Evolutionary conservation across 805 yeast species (phyloP).

Genomic region (Kodamaea kakaduensis): DNA sequence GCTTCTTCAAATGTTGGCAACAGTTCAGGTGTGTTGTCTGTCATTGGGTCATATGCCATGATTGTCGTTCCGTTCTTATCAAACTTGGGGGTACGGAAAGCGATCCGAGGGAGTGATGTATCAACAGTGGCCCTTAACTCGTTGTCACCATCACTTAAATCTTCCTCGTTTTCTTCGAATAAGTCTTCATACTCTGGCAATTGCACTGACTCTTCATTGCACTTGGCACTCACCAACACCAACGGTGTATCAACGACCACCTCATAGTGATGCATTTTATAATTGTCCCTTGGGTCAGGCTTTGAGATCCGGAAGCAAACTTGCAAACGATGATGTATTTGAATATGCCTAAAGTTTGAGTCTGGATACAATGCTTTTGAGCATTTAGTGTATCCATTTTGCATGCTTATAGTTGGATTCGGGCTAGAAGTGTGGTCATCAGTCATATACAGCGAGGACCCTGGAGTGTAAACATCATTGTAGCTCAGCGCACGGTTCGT

Average conservation of each 20-base stretch:
- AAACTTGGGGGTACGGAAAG: slow-evolving; percentile 39
- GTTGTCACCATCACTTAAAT: slow-evolving; percentile 7
- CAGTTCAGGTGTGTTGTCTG: slow-evolving; percentile 17
- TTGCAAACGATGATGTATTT: slow-evolving; percentile 64
- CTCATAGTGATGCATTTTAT: slow-evolving; percentile 67
- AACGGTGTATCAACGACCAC: slow-evolving; percentile 79
- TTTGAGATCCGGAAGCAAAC: slow-evolving; percentile 65
- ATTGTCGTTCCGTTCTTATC: slow-evolving; percentile 30
- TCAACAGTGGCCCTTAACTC: background rate
- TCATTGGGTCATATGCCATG: slow-evolving; percentile 20
- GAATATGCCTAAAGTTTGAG: slow-evolving; percentile 57
- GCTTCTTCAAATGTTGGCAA: slow-evolving; percentile 70
- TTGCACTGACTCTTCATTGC: slow-evolving; percentile 38
- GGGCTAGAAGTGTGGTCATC: slow-evolving; percentile 18
- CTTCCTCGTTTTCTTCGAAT: slow-evolving; percentile 12
- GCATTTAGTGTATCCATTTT: slow-evolving; percentile 33
- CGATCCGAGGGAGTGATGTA: slow-evolving; percentile 18
- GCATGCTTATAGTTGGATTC: slow-evolving; percentile 24
- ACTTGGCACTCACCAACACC: slow-evolving; percentile 40
- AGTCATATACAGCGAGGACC: slow-evolving; percentile 26
- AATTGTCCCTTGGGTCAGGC: slow-evolving; percentile 45
- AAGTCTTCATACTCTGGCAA: slow-evolving; percentile 38
- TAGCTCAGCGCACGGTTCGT: background rate
- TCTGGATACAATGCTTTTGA: slow-evolving; percentile 56
- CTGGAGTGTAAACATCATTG: slow-evolving; percentile 25